Percentiles rank a stretch among this genome's conserved stretches.
These are phyloP conservation scores for Beauveria asiatica DNA, from an alignment of 2,329 filamentous ascomycete genomes.

Conservation along the genomic window DNA sequence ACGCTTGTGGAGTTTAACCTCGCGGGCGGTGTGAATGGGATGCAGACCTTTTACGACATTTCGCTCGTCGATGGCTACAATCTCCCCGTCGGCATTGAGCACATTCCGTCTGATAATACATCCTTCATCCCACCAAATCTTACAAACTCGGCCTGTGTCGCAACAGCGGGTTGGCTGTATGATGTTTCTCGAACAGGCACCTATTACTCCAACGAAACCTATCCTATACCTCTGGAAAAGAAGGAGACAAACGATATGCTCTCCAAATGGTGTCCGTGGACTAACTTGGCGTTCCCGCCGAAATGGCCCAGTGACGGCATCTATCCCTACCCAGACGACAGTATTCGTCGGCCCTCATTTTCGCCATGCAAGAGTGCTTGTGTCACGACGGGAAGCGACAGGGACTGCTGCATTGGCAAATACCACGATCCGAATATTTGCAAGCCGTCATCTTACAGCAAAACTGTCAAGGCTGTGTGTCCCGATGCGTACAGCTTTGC, in stretches of 20 bases:
- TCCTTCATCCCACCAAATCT: constrained; percentile 65
- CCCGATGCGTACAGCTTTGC: constrained; percentile 80
- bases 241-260: constrained; percentile 48
- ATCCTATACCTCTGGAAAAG: constrained; percentile 59
- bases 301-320: constrained; percentile 64
- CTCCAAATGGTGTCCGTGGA: constrained; percentile 71
- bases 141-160: constrained; percentile 70
- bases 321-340: constrained; percentile 73
- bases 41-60: constrained; percentile 74
- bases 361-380: constrained; percentile 73
- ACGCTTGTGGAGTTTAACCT: constrained; percentile 78
- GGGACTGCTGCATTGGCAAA: constrained; percentile 68
- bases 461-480: constrained; percentile 63
- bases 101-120: constrained; percentile 52
- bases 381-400: constrained; percentile 54
- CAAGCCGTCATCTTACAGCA: constrained; percentile 59
- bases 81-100: constrained; percentile 57
- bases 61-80: constrained; percentile 83
- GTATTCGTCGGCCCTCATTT: constrained; percentile 61
- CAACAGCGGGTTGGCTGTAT: constrained; percentile 54
- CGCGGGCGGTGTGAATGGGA: constrained; percentile 49
- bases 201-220: constrained; percentile 55
- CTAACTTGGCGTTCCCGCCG: constrained; percentile 60
- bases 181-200: constrained; percentile 43
- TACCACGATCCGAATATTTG: constrained; percentile 58